A percentile compares a stretch with the other conserved stretches of the same genome.
These are phyloP conservation scores for Eragrostis curvula DNA, from an alignment of 176 grass and related monocot species.

Conservation along the genomic window DNA sequence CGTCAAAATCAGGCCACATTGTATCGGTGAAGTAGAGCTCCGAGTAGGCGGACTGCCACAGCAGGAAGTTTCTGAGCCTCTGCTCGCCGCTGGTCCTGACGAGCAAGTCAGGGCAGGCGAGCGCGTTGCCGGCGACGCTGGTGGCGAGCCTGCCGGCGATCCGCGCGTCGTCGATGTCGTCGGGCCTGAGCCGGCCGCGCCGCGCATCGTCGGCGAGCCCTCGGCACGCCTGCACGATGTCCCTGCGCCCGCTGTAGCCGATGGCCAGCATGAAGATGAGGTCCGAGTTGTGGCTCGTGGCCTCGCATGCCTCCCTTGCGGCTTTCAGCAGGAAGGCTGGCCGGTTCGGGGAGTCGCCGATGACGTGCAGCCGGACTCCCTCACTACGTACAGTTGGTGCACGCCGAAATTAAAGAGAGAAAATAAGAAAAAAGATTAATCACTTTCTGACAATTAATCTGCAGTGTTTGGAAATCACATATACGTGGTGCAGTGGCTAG, in stretches of 20 bases:
- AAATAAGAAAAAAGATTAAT: too few species aligned
- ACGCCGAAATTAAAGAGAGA: too few species aligned
- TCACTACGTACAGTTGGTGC: too few species aligned
- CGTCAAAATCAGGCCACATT: slow-evolving; percentile 62
- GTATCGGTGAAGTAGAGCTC: slow-evolving; percentile 69
- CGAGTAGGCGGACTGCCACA: slow-evolving; percentile 70
- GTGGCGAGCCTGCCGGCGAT: slow-evolving; percentile 53
- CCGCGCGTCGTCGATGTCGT: slow-evolving; percentile 60
- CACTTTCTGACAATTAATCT: too few species aligned
- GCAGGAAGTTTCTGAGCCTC: slow-evolving; percentile 74
- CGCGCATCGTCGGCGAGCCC: slow-evolving; percentile 41
- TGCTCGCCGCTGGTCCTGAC: slow-evolving; percentile 69
- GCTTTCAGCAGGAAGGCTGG: slow-evolving; percentile 45
- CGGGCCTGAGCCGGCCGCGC: slow-evolving; percentile 27
- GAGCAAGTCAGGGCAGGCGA: slow-evolving; percentile 55
- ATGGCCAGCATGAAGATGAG: slow-evolving; percentile 48
- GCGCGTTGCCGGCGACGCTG: slow-evolving; percentile 11
- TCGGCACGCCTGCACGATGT: slow-evolving; percentile 55
- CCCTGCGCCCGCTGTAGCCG: background rate
- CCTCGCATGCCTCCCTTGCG: slow-evolving; percentile 34
- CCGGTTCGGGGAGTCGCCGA: slow-evolving; percentile 38
- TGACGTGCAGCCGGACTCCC: too few species aligned
- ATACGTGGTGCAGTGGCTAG: too few species aligned
- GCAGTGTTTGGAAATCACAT: too few species aligned
- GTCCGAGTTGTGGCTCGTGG: slow-evolving; percentile 46